Evolutionary conservation across 768 basidiomycete genomes (phyloP), one percentile per base, ranked within the genome.

Genomic region (Crucibulum laeve): DNA sequence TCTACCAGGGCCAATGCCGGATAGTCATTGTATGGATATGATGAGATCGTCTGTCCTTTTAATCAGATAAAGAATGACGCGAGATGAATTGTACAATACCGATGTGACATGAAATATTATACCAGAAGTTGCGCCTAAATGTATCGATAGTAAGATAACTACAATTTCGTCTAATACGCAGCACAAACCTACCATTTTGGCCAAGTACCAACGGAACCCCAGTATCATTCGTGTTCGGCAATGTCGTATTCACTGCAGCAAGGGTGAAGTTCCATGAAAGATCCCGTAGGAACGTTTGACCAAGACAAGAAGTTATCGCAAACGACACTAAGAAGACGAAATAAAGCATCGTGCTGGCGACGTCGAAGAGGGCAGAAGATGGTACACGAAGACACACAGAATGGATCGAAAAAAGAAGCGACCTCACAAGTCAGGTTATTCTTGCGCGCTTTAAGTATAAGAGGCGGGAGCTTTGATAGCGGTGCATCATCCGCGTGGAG

Each of bases 21-120:
- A 50, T 65, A 76, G 35, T 74, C 67, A 56, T 76, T 64, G 61
- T 71, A 75, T 11, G 73, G 76, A 54, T 60, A 78, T 11, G 76
- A 74, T 18, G 67, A 66, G 34, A 59, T 73, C 2, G 77, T 77
- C 74, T 77, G 37, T 8, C 17, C 14, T 21, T 21, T 21, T 23
- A 22, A 19, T 22, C 23, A 22, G 17, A 10, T 32, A 38, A 32
- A 17, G 40, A 22, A 36, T 25, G 25, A 4, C 5, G 23, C 2
- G 37, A 18, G 33, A 15, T 28, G 3, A 25, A 26, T 15, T 21
- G 26, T 22, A 8, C 61, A 68, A 28, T 45, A 77, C 76, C 33
- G 74, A 73, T 15, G 73, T 64, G 8, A 71, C 67, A 43, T 72
- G 60, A 40, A 71, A 65, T 15, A 52, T 50, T 15, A 64, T 58